Base-by-base conservation (phyloP, 2,329 filamentous ascomycete species). In the Cytospora chrysosperma region DNA sequence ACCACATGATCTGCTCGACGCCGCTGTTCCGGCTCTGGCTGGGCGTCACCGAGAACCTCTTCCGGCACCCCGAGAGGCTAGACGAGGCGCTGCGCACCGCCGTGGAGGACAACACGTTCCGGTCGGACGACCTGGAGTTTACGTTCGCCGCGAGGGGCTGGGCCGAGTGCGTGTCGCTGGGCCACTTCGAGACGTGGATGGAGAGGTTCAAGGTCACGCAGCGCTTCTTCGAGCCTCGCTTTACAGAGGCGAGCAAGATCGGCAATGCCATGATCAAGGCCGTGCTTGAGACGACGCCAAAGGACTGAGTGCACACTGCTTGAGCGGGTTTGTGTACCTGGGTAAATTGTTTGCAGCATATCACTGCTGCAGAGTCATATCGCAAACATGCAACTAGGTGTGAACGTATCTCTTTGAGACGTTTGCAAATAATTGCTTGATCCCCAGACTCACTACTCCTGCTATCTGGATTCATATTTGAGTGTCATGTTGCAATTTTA, bases 1-100 rank as follows among this genome's bases (percentile, higher is more conserved):
- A 99, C 77, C 96, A 99, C 80, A 99, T 99, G 93, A 96, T 99
- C 69, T 99, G 95, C 80, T 97, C 93, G 60, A 99, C 95, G 47
- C 95, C 95, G 79, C 86, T 98, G 54, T 99, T 99, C 81, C 90
- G 95, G 57, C 86, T 99, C 68, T 97, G 95, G 87, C 85, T 99
- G 37, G 95, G 95, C 62, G 96, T 97, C n/a, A 94, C 93, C 1
- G 95, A 99, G 78, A 94, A 96, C 74, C 82, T 99, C 43, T 99
- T 97, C 81, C 89, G 93, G 68, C 93, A 93, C 71, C 83, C 86
- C 21, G 85, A 85, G 3, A 81, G 97, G 59, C 86, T 99, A 17
- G 89, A 96, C 57, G 92, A 95, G 73, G 90, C 90, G 27, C 85
- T 99, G 69, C 85, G 89, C 56, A 95, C 92, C 9, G 94, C 93